phyloP scores from a whole-genome alignment of 805 yeast genomes.

The Debaryomyces castellii region DNA sequence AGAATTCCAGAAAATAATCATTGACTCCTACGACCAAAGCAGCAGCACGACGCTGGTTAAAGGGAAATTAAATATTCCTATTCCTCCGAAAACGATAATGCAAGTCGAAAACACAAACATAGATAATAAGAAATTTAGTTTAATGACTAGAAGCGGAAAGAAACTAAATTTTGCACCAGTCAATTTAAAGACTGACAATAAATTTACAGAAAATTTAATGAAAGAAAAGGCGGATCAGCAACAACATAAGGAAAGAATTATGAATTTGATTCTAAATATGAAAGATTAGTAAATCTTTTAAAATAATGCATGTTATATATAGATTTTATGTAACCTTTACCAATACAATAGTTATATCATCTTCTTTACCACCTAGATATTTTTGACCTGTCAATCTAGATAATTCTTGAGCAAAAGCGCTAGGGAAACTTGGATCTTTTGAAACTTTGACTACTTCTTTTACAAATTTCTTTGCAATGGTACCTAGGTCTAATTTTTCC shows the following conservation, averaged over 20 bases:
- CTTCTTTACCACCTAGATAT: slow-evolving; percentile 91
- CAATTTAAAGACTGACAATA: slow-evolving; percentile 52
- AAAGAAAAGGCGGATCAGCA: slow-evolving; percentile 50
- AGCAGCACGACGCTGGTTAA: slow-evolving; percentile 5
- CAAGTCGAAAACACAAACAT: not conserved
- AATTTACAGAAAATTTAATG: slow-evolving; percentile 52
- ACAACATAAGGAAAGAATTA: slow-evolving; percentile 56
- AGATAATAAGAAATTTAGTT: slow-evolving; percentile 38
- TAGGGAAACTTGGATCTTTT: slow-evolving; percentile 69
- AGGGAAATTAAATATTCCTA: slow-evolving; percentile 20
- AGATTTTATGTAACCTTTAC: slow-evolving; percentile 50
- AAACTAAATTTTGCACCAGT: slow-evolving; percentile 43
- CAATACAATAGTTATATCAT: slow-evolving; percentile 84
- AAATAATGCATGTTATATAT: slow-evolving; percentile 1
- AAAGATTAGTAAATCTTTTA: slow-evolving; percentile 12
- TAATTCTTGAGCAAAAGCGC: slow-evolving; percentile 83
- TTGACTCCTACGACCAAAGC: slow-evolving; percentile 47
- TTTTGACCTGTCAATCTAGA: slow-evolving; percentile 62
- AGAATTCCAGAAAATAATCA: slow-evolving; percentile 53
- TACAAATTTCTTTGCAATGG: slow-evolving; percentile 57
- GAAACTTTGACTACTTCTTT: slow-evolving; percentile 66
- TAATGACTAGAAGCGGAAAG: slow-evolving; percentile 56
- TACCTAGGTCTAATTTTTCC: slow-evolving; percentile 37
- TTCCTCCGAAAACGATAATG: slow-evolving; percentile 5
- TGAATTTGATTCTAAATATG: slow-evolving; percentile 51